phyloP scores from a whole-genome alignment of 768 basidiomycete species.

The Saitozyma sp. region DNA sequence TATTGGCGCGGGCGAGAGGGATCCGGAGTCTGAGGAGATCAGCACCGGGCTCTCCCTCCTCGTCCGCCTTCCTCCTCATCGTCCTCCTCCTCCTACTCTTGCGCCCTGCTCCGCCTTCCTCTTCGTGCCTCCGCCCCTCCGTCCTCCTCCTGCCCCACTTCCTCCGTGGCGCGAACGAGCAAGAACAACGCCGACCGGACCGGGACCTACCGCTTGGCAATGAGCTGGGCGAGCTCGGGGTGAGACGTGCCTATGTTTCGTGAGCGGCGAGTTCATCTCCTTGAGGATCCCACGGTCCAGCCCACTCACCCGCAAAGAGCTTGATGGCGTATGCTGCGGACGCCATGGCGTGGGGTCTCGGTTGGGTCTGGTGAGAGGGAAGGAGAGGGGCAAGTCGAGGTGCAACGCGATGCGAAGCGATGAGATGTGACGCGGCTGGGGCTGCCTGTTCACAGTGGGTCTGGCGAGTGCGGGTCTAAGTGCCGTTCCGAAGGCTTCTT shows the following conservation, averaged over 20 bases:
- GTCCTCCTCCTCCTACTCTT: not conserved
- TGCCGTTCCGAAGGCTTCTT: no score
- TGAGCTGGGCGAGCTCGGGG: slow-evolving; percentile 90
- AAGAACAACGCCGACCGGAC: not conserved
- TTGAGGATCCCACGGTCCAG: no score
- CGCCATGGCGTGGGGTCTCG: slow-evolving; percentile 29
- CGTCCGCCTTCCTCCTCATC: not conserved
- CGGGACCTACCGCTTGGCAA: slow-evolving; percentile 90
- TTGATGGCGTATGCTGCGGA: slow-evolving; percentile 54
- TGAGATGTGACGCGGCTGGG: no score
- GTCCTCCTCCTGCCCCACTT: not conserved
- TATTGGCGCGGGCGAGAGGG: slow-evolving; percentile 62
- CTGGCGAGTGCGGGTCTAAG: no score
- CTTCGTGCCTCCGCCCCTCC: no score
- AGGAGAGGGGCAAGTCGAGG: no score
- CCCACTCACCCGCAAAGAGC: slow-evolving; percentile 54
- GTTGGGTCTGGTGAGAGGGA: no score
- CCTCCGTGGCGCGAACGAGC: no score
- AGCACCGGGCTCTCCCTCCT: slow-evolving; percentile 1
- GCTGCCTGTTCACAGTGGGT: no score
- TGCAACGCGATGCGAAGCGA: no score
- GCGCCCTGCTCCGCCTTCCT: no score
- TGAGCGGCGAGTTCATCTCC: not conserved
- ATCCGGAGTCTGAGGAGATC: slow-evolving; percentile 73
- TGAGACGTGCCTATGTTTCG: slow-evolving; percentile 85